Percentiles rank a stretch among this genome's conserved stretches.
phyloP scores from a whole-genome alignment of 169 alveolate species.

The Plasmodium fragile region DNA sequence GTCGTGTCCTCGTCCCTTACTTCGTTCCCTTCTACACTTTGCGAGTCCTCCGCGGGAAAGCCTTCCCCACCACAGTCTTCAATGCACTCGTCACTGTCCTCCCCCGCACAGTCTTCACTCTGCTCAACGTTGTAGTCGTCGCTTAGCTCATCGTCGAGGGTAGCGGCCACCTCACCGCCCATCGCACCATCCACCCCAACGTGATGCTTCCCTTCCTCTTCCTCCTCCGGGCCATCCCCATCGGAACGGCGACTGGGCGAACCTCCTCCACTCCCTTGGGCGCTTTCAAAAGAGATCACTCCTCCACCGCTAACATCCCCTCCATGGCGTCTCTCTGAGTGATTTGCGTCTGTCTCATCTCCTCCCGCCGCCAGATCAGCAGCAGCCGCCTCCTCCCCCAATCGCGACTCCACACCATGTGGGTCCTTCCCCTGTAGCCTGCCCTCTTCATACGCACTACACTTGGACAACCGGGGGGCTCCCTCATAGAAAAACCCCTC shows the following conservation, averaged over 20 bases:
- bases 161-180: no score
- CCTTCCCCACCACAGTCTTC: background rate
- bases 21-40: background rate
- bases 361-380: background rate
- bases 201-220: background rate
- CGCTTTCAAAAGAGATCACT: background rate
- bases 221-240: background rate
- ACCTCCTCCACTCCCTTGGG: background rate
- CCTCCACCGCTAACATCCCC: background rate
- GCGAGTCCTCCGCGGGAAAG: background rate
- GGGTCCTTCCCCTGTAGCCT: background rate
- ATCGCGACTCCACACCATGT: background rate
- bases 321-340: background rate
- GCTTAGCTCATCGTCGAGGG: background rate
- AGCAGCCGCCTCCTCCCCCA: background rate
- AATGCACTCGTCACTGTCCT: background rate
- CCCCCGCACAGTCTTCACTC: background rate
- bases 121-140: background rate
- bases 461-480: background rate
- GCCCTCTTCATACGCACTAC: constrained; percentile 28
- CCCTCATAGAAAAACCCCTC: constrained; percentile 8
- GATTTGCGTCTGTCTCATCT: background rate
- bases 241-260: background rate
- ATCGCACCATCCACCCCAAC: background rate
- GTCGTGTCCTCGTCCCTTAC: background rate